phyloP scores from a whole-genome alignment of 2,329 filamentous ascomycete species.

The Hypoxylon sp. region DNA sequence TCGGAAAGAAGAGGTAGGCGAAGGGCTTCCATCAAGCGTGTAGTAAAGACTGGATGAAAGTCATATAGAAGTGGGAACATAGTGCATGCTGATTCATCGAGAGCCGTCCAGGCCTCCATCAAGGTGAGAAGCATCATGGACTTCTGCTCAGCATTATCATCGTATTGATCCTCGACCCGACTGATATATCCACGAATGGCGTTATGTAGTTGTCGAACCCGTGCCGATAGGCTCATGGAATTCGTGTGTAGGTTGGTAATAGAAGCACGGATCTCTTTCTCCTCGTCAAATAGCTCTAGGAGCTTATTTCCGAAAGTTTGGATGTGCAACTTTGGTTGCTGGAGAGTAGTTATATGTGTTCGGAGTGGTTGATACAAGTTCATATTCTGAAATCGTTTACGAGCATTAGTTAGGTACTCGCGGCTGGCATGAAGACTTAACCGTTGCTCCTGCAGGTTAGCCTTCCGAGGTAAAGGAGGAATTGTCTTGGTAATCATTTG shows the following conservation, averaged over 20 bases:
- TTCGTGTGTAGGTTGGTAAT: background rate
- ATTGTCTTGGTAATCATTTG: conserved; percentile 57
- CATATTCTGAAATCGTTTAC: conserved; percentile 20
- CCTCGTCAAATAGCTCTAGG: conserved; percentile 39
- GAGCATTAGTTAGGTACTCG: conserved; percentile 50
- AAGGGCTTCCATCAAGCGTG: conserved; percentile 67
- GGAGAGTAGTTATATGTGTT: background rate
- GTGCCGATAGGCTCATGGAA: conserved; percentile 1
- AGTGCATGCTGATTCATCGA: conserved; percentile 64
- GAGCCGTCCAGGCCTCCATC: conserved; percentile 69
- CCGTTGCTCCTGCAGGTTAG: conserved; percentile 49
- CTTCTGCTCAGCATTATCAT: conserved; percentile 62
- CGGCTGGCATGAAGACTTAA: conserved; percentile 60
- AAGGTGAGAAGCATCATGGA: conserved; percentile 67
- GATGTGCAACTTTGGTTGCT: conserved; percentile 29
- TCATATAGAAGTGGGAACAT: conserved; percentile 64
- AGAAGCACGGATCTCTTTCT: conserved; percentile 21
- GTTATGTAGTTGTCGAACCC: conserved; percentile 49
- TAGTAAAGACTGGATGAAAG: conserved; percentile 67
- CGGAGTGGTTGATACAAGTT: background rate
- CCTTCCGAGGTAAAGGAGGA: conserved; percentile 58
- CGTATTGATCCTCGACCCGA: conserved; percentile 57
- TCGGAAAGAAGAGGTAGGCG: conserved; percentile 63
- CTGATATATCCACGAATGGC: conserved; percentile 57
- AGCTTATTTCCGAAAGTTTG: conserved; percentile 30